phyloP scores from a whole-genome alignment of 257 asterid species.

The Ballota nigra region DNA sequence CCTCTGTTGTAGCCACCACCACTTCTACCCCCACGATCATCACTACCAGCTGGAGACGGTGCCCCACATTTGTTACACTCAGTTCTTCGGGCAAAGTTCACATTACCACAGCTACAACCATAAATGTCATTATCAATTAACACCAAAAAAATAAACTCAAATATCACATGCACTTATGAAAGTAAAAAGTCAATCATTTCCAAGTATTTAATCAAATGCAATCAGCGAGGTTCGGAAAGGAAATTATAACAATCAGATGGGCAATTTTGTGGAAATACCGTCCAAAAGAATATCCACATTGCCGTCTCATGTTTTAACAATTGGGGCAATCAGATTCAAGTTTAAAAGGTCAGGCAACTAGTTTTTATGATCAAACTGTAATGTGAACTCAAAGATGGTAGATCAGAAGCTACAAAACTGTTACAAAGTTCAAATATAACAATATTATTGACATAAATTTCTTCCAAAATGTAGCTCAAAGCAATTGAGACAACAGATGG shows the following conservation, averaged over 20 bases:
- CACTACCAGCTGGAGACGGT: conserved; percentile 81
- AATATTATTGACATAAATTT: not conserved
- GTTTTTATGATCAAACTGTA: not conserved
- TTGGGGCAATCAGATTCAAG: not conserved
- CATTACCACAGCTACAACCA: conserved; percentile 93
- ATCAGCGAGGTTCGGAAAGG: no score
- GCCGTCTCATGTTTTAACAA: not conserved
- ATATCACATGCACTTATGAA: conserved; percentile 17
- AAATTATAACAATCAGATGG: not conserved
- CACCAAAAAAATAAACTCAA: conserved; percentile 24
- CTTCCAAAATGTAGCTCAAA: not conserved
- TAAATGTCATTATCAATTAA: conserved; percentile 42
- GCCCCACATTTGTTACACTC: conserved; percentile 98
- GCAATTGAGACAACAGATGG: not conserved
- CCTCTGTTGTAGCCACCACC: conserved; percentile 47
- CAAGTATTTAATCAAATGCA: not conserved
- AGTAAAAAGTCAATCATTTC: not conserved
- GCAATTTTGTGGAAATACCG: not conserved
- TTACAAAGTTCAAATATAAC: not conserved
- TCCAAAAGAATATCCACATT: not conserved
- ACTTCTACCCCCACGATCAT: conserved; percentile 76
- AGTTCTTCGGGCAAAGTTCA: conserved; percentile 97
- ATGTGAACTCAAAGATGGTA: not conserved
- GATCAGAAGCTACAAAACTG: not conserved
- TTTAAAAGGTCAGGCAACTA: not conserved